Conservation (phyloP, 1,139 yeast species). For the Candida sanyaensis region DNA sequence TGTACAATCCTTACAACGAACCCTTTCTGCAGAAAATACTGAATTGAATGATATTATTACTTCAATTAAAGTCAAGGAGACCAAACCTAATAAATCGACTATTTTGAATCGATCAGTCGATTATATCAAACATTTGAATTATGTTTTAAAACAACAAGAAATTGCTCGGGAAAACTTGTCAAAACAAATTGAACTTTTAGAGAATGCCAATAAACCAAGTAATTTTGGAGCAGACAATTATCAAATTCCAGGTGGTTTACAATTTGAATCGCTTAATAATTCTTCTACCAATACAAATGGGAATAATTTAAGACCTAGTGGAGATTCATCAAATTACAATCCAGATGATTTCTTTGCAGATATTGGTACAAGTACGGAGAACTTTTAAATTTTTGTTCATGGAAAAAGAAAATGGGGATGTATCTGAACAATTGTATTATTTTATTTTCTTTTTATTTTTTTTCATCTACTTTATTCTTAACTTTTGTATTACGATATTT, state of each 20-base stretch:
- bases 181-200: slow-evolving; percentile 11
- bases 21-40: slow-evolving; percentile 27
- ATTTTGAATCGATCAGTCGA: slow-evolving; percentile 70
- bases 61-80: slow-evolving; percentile 55
- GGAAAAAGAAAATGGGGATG: no score
- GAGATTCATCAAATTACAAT: slow-evolving; percentile 5
- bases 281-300: neutral
- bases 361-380: slow-evolving; percentile 8
- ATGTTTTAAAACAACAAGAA: slow-evolving; percentile 42
- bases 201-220: slow-evolving; percentile 2
- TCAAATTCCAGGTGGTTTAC: neutral
- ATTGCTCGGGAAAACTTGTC: slow-evolving; percentile 6
- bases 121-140: slow-evolving; percentile 57
- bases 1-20: slow-evolving; percentile 48
- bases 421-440: neutral
- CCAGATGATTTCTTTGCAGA: slow-evolving; percentile 13
- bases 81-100: slow-evolving; percentile 72
- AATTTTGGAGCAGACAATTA: neutral
- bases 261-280: neutral
- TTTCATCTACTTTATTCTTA: neutral
- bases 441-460: no score
- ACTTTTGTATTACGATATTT: neutral
- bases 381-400: slow-evolving; percentile 2
- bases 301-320: neutral
- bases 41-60: slow-evolving; percentile 42